Conservation (phyloP, 1,139 yeast genomes). For the Tardiomyces depauwii region DNA sequence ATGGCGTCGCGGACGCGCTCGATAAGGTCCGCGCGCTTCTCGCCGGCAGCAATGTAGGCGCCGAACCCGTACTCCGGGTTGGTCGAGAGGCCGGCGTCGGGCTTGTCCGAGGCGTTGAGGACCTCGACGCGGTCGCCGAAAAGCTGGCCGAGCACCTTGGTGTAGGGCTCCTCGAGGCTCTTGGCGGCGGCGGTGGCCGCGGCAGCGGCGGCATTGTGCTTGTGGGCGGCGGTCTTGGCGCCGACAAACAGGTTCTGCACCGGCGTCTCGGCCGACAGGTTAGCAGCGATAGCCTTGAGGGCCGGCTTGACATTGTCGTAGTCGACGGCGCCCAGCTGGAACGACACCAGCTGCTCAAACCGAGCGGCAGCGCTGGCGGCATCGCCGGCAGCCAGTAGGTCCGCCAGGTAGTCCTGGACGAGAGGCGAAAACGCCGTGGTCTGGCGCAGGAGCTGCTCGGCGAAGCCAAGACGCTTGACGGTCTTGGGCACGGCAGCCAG, state of each 20-base stretch:
- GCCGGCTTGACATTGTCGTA: slow-evolving; percentile 35
- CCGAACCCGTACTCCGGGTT: slow-evolving; percentile 86
- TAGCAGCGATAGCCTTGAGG: slow-evolving; percentile 39
- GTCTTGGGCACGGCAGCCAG: slow-evolving; percentile 43
- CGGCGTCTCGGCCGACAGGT: slow-evolving; percentile 44
- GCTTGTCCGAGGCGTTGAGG: slow-evolving; percentile 44
- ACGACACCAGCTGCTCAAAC: slow-evolving; percentile 40
- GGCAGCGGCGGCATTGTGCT: slow-evolving; percentile 8
- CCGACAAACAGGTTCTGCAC: slow-evolving; percentile 58
- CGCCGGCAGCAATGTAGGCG: slow-evolving; percentile 47
- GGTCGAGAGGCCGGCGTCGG: slow-evolving; percentile 31
- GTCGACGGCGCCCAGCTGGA: slow-evolving; percentile 43
- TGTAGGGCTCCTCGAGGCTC: slow-evolving; percentile 65
- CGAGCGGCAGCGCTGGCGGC: slow-evolving; percentile 21
- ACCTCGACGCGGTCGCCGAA: slow-evolving; percentile 43
- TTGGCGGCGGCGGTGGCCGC: slow-evolving; percentile 36
- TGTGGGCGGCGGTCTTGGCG: slow-evolving; percentile 3
- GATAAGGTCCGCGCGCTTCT: slow-evolving; percentile 32
- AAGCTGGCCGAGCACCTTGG: slow-evolving; percentile 62
- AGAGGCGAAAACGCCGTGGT: slow-evolving; percentile 53
- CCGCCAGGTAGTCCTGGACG: slow-evolving; percentile 64
- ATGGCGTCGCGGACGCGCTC: slow-evolving; percentile 39
- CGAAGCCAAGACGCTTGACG: slow-evolving; percentile 47
- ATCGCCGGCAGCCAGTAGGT: slow-evolving; percentile 39
- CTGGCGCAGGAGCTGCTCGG: slow-evolving; percentile 45